Conservation (phyloP, 139 green algal species). For the Tetradesmus obliquus region DNA sequence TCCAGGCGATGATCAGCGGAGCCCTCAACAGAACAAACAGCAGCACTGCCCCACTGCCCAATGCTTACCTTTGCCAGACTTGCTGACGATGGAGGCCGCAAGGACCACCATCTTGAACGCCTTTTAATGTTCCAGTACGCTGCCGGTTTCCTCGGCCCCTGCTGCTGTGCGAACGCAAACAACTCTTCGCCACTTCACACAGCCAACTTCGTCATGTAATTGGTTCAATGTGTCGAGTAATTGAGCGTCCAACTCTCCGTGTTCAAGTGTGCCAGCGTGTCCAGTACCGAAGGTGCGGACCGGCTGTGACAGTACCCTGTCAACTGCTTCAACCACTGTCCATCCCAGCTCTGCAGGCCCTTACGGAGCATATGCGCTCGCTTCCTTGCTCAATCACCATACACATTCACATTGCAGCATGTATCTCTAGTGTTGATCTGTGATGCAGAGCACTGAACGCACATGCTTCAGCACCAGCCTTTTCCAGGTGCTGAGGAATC, state of each 20-base stretch:
- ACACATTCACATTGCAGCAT: no score
- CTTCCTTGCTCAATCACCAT: no score
- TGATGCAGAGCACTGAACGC: no score
- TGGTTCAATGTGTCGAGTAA: not conserved
- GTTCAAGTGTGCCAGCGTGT: not conserved
- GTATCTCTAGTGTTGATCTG: no score
- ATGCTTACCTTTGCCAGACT: conserved; percentile 89
- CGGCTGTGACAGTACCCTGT: not conserved
- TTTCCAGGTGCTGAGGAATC: no score
- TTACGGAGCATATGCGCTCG: no score
- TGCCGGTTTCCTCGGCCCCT: not conserved
- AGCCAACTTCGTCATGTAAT: not conserved
- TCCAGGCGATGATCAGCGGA: not conserved
- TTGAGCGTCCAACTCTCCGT: not conserved
- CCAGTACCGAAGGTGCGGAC: not conserved
- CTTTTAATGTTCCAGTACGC: not conserved
- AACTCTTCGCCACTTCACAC: conserved; percentile 4
- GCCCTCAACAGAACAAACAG: not conserved
- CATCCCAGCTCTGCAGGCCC: not conserved
- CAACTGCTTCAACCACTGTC: not conserved
- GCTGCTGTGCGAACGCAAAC: not conserved
- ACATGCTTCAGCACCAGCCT: no score
- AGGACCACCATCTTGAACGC: conserved; percentile 90
- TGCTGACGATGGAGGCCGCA: conserved; percentile 90
- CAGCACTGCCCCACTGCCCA: not conserved